Base-by-base conservation (phyloP, 306 rosid genomes). In the Lablab purpureus region DNA sequence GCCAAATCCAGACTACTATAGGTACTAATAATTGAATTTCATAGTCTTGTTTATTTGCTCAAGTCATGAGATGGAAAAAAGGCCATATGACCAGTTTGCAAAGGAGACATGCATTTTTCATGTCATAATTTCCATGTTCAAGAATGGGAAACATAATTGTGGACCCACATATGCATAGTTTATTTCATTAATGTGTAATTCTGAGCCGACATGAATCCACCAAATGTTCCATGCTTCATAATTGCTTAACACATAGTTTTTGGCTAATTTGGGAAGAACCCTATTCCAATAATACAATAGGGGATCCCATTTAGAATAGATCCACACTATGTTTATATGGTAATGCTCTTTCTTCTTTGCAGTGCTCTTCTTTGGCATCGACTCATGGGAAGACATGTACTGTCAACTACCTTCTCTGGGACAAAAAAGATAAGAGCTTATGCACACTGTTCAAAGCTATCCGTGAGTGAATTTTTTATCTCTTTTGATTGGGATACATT, bases 361-460 rank as follows among this genome's bases (percentile, higher is more conserved):
- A 95, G 99, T 67, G 99, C 99, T 80, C 98, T 95, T 71, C 88
- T 95, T 54, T 95, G 98, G 98, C 97, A 93, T 83, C 85, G 86
- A 32, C 87, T 95, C 71, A 95, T 93, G 99, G 99, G 99, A 74
- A 85, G 89, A 49, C 66, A 78, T 1, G 98, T 88, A 22, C 85
- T 93, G 12, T 81, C 97, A 22, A 85, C 97, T 15, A 73, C 62
- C 81, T 95, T 95, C 80, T 71, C 80, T 1, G 97, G 94, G 49
- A 84, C 97, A 0, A 89, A 80, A 28, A 81, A 81, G 74, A 85
- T 91, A 64, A 83, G 97, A 63, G 94, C 99, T 72, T 95, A 95
- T 36, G 90, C 98, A 1, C 99, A 95, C 76, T 91, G 99, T 34
- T 89, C 99, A 67, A 95, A 95, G 71, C 89, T 87, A 84, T 90